Base-by-base conservation (phyloP, 2,329 filamentous ascomycete species). In the Zasmidium angulare region DNA sequence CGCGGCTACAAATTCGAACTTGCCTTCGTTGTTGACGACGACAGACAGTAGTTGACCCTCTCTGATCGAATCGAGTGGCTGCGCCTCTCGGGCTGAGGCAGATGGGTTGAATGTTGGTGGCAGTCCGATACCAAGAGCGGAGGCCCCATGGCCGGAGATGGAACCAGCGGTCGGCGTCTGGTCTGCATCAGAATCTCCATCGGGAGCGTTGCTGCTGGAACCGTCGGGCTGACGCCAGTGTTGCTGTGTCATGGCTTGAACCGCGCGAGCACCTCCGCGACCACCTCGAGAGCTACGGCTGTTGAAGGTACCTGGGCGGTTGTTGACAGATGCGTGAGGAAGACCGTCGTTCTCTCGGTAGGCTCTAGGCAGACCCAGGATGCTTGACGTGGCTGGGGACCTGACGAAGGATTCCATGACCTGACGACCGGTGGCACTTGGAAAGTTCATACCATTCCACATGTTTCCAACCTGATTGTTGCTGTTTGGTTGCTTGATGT, bases 381-480 rank as follows among this genome's bases (percentile, higher is more conserved):
- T 61, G 51, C 64, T 66, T 10, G 64, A 20, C 7, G 61, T 66
- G 4, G 63, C 55, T 50, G 68, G 63, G 1, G 56, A 46, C 46
- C 59, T 52, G 49, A 70, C 66, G 59, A 60, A 73, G 19, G 56
- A 59, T 61, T 69, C 56, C 49, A 72, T 60, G 12, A 72, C 69
- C 40, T 61, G 48, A 20, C 68, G 67, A 23, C 67, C 71, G 20
- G 61, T 61, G 10, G 68, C 65, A 20, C 48, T 55, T 17, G 65
- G 57, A 50, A 71, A 68, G 36, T 67, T 61, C 70, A 71, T 71
- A 26, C 69, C 69, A 51, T 71, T 71, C 71, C 71, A 73, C 71
- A 72, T 73, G 62, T 73, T 71, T 6, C 60, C 63, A 20, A 71
- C 65, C 7, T 64, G 58, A 47, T 67, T 60, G 9, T 60, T 60